phyloP scores from a whole-genome alignment of 73 alveolate species.

The Blepharisma japonicum region DNA sequence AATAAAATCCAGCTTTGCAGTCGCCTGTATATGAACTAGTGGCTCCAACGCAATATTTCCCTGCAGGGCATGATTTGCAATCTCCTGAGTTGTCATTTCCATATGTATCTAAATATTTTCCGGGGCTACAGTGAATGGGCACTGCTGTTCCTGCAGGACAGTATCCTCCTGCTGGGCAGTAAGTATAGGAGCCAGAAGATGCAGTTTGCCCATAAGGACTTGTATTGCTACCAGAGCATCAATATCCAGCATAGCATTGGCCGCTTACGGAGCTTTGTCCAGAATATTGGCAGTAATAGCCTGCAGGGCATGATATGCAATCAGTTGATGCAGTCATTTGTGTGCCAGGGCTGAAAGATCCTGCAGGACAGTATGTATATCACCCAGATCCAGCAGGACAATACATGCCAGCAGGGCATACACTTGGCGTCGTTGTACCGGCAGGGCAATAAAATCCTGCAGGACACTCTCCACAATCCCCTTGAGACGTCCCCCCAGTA shows the following conservation, averaged over 20 bases:
- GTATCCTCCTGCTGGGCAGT: constrained; percentile 38
- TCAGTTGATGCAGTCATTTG: neutral
- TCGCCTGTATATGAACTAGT: constrained; percentile 26
- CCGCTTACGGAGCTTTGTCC: constrained; percentile 10
- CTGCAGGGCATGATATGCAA: constrained; percentile 44
- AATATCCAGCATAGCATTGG: constrained; percentile 52
- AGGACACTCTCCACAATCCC: constrained; percentile 56
- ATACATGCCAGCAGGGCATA: constrained; percentile 61
- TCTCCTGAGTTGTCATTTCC: constrained; percentile 43
- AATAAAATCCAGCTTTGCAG: constrained; percentile 48
- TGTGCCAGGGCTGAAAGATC: constrained; percentile 39
- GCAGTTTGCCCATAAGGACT: neutral
- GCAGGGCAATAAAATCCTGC: constrained; percentile 75
- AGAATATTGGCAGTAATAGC: constrained; percentile 32
- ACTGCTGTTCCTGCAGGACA: constrained; percentile 41
- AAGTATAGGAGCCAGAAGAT: neutral
- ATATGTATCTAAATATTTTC: constrained; percentile 48
- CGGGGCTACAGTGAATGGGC: constrained; percentile 63
- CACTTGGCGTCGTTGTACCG: constrained; percentile 45
- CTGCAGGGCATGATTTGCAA: constrained; percentile 46
- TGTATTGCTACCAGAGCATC: constrained; percentile 30
- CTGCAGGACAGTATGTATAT: constrained; percentile 51
- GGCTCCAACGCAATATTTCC: constrained; percentile 30
- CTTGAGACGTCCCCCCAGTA: constrained; percentile 31
- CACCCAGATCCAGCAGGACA: constrained; percentile 39